Conservation (phyloP, 2,329 filamentous ascomycete genomes). For the Ceratocystis alfenasii region DNA sequence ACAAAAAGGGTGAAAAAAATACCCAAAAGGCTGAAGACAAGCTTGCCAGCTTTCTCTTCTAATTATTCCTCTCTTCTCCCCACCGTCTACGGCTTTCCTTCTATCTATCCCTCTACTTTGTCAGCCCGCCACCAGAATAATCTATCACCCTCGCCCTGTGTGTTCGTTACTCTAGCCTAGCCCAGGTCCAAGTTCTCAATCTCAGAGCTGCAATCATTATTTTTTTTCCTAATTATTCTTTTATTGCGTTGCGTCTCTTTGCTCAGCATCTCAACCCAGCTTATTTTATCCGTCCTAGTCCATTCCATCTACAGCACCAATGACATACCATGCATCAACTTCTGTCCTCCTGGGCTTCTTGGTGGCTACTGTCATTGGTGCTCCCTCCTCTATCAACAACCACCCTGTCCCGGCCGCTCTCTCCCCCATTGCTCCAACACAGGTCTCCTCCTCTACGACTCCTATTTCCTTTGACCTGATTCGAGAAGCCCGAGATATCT, state of each 20-base stretch:
- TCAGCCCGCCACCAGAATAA: slow-evolving; percentile 2
- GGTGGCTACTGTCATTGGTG: slow-evolving; percentile 7
- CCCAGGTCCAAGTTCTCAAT: neutral
- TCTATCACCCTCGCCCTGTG: slow-evolving; percentile 4
- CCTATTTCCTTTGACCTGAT: slow-evolving; percentile 16
- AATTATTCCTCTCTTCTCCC: neutral
- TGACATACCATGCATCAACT: slow-evolving; percentile 11
- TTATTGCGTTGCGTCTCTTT: neutral
- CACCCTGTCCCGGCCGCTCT: slow-evolving; percentile 10
- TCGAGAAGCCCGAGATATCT: slow-evolving; percentile 15
- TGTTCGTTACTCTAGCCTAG: neutral
- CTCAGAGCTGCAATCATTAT: neutral
- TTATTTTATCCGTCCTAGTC: neutral
- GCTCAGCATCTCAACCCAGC: neutral
- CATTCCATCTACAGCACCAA: neutral
- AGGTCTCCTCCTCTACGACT: neutral
- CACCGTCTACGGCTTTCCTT: neutral
- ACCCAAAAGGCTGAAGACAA: neutral
- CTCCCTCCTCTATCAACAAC: slow-evolving; percentile 2
- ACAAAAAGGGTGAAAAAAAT: neutral
- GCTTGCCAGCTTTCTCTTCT: neutral
- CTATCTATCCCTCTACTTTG: neutral
- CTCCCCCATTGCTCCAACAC: neutral
- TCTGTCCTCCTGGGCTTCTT: slow-evolving; percentile 15
- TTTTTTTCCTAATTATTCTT: slow-evolving; percentile 5